Base-by-base conservation (phyloP, 2,329 filamentous ascomycete genomes). In the Clarireedia homoeocarpa region DNA sequence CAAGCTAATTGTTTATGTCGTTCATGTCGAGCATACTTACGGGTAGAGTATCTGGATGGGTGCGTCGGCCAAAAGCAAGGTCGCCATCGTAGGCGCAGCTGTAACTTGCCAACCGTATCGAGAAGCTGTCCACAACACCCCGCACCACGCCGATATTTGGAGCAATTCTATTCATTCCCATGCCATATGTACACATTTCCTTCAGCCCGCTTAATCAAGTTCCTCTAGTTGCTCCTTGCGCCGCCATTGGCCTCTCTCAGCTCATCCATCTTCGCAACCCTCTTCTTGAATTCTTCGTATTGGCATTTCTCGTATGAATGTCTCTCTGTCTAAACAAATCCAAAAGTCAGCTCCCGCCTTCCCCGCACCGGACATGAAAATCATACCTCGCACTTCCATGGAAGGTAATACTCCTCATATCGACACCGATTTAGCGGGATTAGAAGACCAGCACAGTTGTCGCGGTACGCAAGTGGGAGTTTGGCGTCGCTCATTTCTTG, bases 271-370 rank as follows among this genome's bases (percentile, higher is more conserved):
- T 96, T 97, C 70, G 88, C 89, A 63, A 99, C 94, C 58, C 94
- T 85, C 81, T 92, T 90, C 84, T 96, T 96, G 81, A 99, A 99
- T 73, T 97, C 94, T 63, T 88, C 88, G 75, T 99, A 99, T 71
- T 99, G 94, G 83, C 94, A 99, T 74, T 97, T 97, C 73, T 99
- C 94, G 80, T 99, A 99, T 70, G 85, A 87, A 76, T 99, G 94
- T 78, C 94, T 82, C 80, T 99, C 94, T 73, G 91, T 85, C 94
- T 97, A 70, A 58, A 57, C 3, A 23, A 15, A 15, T 17, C 48
- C 46, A 38, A 48, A 15, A 26, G 48, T 65, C 52, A 65, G 61
- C 59, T 45, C 47, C 44, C 42, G 20, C 17, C 44, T 27, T 42
- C 23, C 20, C 12, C 10, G 15, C 12, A 15, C 23, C 1, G 39